A percentile compares a stretch with the other conserved stretches of the same genome.
Conservation (phyloP, 148 eudicot genomes). For the Dysphania ambrosioides region DNA sequence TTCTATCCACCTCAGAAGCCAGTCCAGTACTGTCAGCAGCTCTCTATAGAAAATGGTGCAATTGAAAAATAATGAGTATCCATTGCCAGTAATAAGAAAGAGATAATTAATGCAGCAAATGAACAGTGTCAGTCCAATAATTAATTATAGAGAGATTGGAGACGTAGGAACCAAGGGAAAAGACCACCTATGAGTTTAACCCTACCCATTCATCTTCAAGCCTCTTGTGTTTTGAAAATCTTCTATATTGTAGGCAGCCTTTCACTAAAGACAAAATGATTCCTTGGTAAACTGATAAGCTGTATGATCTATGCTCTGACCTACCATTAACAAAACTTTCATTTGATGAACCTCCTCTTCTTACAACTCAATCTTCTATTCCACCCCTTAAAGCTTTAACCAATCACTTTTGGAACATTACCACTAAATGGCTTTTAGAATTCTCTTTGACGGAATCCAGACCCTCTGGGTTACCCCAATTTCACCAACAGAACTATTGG, state of each 20-base stretch:
- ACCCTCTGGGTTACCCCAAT: background rate
- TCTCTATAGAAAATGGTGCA: constrained; percentile 45
- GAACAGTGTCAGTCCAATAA: background rate
- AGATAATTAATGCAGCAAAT: background rate
- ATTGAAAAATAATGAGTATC: background rate
- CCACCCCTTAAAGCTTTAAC: background rate
- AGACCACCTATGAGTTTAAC: background rate
- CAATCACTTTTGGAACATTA: background rate
- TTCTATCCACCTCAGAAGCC: constrained; percentile 70
- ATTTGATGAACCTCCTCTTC: background rate
- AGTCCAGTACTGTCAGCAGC: constrained; percentile 96
- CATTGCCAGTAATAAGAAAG: background rate
- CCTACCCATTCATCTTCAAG: background rate
- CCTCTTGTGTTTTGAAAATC: background rate
- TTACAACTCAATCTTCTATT: background rate
- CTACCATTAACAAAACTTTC: background rate
- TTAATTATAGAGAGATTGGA: background rate
- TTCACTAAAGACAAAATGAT: background rate
- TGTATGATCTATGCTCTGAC: background rate
- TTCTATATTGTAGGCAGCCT: background rate
- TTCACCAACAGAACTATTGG: background rate
- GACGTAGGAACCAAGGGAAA: background rate
- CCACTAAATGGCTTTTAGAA: background rate
- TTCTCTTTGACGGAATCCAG: background rate
- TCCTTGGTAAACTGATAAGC: background rate